These are phyloP conservation scores for Mollisiaceae sp. DNA, from an alignment of 2,329 filamentous ascomycete genomes.

Conservation along the genomic window DNA sequence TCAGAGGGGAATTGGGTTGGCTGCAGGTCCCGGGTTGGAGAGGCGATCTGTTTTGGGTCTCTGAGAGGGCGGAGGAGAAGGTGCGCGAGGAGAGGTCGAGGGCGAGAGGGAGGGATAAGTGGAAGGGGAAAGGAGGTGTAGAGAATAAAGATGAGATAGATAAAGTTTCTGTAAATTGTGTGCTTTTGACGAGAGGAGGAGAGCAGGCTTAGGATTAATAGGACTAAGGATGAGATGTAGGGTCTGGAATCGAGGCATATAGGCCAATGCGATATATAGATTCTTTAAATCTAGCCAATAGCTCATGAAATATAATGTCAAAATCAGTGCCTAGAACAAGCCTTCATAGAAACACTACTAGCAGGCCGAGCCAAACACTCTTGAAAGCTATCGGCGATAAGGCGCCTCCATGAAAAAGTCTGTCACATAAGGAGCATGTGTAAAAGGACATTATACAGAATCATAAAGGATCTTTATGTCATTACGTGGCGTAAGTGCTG, in stretches of 20 bases:
- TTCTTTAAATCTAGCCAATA: no score
- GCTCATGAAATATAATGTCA: no score
- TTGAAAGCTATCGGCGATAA: no score
- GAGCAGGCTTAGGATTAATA: conserved; percentile 28
- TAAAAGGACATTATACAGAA: not conserved
- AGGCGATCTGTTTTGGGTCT: conserved; percentile 35
- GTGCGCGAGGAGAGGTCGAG: conserved; percentile 30
- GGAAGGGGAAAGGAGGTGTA: no score
- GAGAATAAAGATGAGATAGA: conserved; percentile 12
- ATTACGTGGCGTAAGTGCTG: conserved; percentile 26
- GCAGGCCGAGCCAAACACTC: no score
- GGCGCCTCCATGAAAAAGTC: not conserved
- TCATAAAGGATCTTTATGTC: conserved; percentile 21
- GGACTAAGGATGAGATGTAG: not conserved
- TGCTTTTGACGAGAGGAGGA: conserved; percentile 37
- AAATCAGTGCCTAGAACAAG: no score
- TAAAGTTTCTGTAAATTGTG: conserved; percentile 31
- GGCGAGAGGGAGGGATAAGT: conserved; percentile 4
- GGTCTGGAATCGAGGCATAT: not conserved
- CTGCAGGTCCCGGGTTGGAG: conserved; percentile 33
- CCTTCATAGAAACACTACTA: no score
- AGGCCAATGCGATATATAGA: not conserved
- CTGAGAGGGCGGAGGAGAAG: conserved; percentile 27
- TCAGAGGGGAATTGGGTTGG: conserved; percentile 30
- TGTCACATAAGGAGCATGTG: not conserved